Conservation (phyloP, 2,329 filamentous ascomycete species). For the Penicillium sp. region DNA sequence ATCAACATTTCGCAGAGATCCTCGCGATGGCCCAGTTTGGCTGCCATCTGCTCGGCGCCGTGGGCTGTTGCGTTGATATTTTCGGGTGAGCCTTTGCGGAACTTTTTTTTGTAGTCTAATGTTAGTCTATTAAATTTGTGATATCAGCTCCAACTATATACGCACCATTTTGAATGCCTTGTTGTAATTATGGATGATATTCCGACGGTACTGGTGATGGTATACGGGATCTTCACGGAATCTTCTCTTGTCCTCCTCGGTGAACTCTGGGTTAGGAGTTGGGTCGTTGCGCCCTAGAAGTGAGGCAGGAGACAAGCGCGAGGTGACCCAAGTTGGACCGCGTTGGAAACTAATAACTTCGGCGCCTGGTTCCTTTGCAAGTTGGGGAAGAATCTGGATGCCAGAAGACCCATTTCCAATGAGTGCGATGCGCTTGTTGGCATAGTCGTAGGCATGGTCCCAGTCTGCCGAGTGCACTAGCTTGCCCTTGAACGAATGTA, state of each 20-base stretch:
- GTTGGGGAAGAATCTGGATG: slow-evolving; percentile 39
- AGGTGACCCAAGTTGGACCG: slow-evolving; percentile 15
- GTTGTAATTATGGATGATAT: slow-evolving; percentile 27
- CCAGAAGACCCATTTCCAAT: slow-evolving; percentile 37
- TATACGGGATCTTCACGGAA: slow-evolving; percentile 22
- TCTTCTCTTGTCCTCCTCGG: slow-evolving; percentile 26
- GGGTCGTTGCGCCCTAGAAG: neutral
- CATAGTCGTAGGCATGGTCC: slow-evolving; percentile 35
- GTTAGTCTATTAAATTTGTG: too few species aligned
- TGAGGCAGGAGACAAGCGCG: slow-evolving; percentile 8
- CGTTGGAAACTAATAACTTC: slow-evolving; percentile 6
- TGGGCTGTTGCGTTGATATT: neutral
- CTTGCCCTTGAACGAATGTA: slow-evolving; percentile 48
- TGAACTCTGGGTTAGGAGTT: slow-evolving; percentile 9
- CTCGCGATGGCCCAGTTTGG: neutral
- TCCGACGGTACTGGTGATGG: slow-evolving; percentile 26
- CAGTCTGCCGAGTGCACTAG: slow-evolving; percentile 48
- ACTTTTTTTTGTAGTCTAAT: too few species aligned
- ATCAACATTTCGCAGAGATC: slow-evolving; percentile 8
- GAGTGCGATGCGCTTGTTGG: slow-evolving; percentile 32
- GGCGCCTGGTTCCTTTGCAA: slow-evolving; percentile 20
- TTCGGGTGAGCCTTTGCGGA: too few species aligned
- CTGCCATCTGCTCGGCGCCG: slow-evolving; percentile 10
- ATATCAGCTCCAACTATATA: slow-evolving; percentile 2
- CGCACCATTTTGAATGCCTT: slow-evolving; percentile 21